Conservation (phyloP, 2,329 filamentous ascomycete species). For the Meredithiella fracta region DNA sequence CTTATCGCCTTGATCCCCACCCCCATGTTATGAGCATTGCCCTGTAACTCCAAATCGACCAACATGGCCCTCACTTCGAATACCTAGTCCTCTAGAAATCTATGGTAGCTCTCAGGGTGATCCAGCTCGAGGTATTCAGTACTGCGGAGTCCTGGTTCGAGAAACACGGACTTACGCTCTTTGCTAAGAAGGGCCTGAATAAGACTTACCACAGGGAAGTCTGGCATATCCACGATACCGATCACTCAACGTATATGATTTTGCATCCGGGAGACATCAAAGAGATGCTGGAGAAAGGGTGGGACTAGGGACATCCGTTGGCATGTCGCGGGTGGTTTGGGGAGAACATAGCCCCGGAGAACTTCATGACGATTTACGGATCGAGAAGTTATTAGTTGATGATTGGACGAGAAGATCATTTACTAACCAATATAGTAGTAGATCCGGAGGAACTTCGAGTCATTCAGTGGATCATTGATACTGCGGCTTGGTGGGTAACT, state of each 20-base stretch:
- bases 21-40: conserved; percentile 60
- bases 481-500: conserved; percentile 52
- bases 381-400: conserved; percentile 35
- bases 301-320: conserved; percentile 58
- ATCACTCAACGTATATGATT: conserved; percentile 63
- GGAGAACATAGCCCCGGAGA: conserved; percentile 50
- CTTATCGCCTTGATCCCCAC: conserved; percentile 41
- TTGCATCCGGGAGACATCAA: conserved; percentile 64
- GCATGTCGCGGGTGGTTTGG: conserved; percentile 48
- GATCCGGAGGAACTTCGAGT: conserved; percentile 49
- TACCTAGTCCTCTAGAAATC: conserved; percentile 38
- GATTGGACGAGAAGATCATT: not conserved
- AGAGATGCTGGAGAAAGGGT: conserved; percentile 55
- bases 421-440: conserved; percentile 16
- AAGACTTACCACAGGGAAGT: conserved; percentile 66
- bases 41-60: conserved; percentile 62
- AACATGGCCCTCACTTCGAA: conserved; percentile 38
- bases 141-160: conserved; percentile 62
- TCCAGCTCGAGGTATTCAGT: conserved; percentile 32
- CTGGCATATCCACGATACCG: conserved; percentile 61
- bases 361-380: conserved; percentile 72
- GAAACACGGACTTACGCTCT: conserved; percentile 65
- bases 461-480: conserved; percentile 53
- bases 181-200: conserved; percentile 48
- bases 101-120: conserved; percentile 33